A percentile compares a stretch with the other conserved stretches of the same genome.
phyloP scores from a whole-genome alignment of 768 basidiomycete species.

The Boletus subcaerulescens region DNA sequence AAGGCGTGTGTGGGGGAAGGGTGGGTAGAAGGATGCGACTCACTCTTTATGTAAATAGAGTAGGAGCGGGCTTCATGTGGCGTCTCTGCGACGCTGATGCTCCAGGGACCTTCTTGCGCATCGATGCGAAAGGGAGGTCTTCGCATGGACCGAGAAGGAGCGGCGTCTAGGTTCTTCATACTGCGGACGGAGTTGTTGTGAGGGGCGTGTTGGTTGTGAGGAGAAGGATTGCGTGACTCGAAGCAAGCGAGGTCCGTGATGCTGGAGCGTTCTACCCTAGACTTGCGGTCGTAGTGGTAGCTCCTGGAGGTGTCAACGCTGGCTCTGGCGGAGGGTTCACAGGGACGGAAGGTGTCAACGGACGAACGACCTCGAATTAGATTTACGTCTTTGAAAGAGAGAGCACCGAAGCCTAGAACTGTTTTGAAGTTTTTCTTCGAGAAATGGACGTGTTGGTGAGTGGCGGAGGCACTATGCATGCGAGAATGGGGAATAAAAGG shows the following conservation, averaged over 20 bases:
- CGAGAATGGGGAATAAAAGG: slow-evolving; percentile 28
- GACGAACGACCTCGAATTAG: slow-evolving; percentile 30
- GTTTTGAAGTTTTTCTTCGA: slow-evolving; percentile 48
- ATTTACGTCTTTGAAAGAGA: slow-evolving; percentile 37
- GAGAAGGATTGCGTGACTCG: slow-evolving; percentile 31
- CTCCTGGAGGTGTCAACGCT: slow-evolving; percentile 45
- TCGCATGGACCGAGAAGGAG: slow-evolving; percentile 39
- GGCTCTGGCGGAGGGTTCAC: slow-evolving; percentile 35
- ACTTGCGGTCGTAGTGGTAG: slow-evolving; percentile 36
- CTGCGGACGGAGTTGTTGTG: slow-evolving; percentile 33
- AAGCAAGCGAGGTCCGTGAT: slow-evolving; percentile 44
- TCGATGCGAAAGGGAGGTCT: slow-evolving; percentile 62
- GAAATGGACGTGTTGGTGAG: slow-evolving; percentile 33
- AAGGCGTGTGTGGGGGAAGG: slow-evolving; percentile 16
- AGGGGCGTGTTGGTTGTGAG: slow-evolving; percentile 32
- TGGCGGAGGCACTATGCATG: slow-evolving; percentile 43
- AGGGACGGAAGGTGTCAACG: slow-evolving; percentile 24
- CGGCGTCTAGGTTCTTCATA: slow-evolving; percentile 44
- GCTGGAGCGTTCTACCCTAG: slow-evolving; percentile 35
- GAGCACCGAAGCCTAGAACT: slow-evolving; percentile 43
- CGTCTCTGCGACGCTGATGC: slow-evolving; percentile 83
- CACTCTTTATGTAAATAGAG: slow-evolving; percentile 89
- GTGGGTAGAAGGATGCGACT: slow-evolving; percentile 35
- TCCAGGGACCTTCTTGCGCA: slow-evolving; percentile 80
- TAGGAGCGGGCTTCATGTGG: slow-evolving; percentile 68